phyloP scores from a whole-genome alignment of 2,329 filamentous ascomycete species.

The Chalara sp. region DNA sequence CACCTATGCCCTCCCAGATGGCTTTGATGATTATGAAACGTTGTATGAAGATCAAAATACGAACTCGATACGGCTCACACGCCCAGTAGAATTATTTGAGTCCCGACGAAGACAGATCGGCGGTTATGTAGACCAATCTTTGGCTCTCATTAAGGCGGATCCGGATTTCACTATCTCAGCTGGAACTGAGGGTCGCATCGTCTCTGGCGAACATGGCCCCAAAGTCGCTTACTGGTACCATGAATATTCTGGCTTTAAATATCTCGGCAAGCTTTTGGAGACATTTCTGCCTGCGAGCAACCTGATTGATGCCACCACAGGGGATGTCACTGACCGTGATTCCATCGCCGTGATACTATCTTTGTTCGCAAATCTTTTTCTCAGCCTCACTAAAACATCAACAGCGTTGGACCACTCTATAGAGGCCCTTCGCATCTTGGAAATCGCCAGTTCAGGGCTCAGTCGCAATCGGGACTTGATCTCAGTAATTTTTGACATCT shows the following conservation, averaged over 20 bases:
- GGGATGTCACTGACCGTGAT: constrained; percentile 43
- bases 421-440: constrained; percentile 36
- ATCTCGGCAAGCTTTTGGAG: constrained; percentile 71
- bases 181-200: constrained; percentile 63
- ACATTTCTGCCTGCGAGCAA: constrained; percentile 54
- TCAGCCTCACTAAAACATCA: constrained; percentile 25
- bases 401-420: constrained; percentile 30
- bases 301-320: constrained; percentile 35
- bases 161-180: constrained; percentile 54
- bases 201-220: constrained; percentile 73
- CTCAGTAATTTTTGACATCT: constrained; percentile 73
- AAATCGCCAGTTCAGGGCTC: constrained; percentile 50
- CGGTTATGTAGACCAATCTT: constrained; percentile 9
- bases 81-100: constrained; percentile 58
- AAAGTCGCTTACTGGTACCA: constrained; percentile 70
- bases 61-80: constrained; percentile 65
- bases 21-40: constrained; percentile 70
- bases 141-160: constrained; percentile 24
- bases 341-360: constrained; percentile 67
- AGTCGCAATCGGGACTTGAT: constrained; percentile 65
- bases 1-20: constrained; percentile 66
- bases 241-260: constrained; percentile 70
- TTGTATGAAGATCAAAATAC: constrained; percentile 80
- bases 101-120: constrained; percentile 23
- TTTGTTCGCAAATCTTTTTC: constrained; percentile 65